phyloP scores from a whole-genome alignment of 2,329 filamentous ascomycete species.

The Teratosphaeria pseudoeucalypti region DNA sequence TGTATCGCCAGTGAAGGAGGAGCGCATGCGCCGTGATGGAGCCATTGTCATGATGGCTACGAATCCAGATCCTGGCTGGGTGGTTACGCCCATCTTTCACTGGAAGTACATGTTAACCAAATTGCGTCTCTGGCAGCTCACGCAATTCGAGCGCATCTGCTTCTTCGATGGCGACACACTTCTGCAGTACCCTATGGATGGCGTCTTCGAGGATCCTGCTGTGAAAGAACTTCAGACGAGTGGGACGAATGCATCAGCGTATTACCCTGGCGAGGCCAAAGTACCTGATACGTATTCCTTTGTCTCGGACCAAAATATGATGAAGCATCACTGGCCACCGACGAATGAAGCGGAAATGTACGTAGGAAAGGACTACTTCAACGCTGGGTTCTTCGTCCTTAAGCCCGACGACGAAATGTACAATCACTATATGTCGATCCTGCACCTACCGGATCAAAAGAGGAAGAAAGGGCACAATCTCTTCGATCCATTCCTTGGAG shows the following conservation, averaged over 20 bases:
- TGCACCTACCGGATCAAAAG: conserved; percentile 11
- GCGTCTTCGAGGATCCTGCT: conserved; percentile 28
- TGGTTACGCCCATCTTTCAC: conserved; percentile 9
- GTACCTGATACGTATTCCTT: conserved; percentile 32
- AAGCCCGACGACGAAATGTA: conserved; percentile 24
- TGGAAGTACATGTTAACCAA: conserved; percentile 29
- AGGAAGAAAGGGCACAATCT: conserved; percentile 9
- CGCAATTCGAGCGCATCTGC: conserved; percentile 25
- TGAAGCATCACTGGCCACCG: neutral
- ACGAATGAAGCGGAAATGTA: neutral
- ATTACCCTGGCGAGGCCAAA: conserved; percentile 24
- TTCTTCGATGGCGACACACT: conserved; percentile 26
- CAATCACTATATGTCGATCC: conserved; percentile 27
- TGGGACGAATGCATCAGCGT: conserved; percentile 10
- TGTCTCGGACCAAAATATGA: conserved; percentile 18
- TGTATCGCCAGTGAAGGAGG: conserved; percentile 24
- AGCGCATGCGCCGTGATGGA: conserved; percentile 27
- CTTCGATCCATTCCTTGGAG: conserved; percentile 25
- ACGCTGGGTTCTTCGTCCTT: conserved; percentile 31
- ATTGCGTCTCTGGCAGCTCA: conserved; percentile 26
- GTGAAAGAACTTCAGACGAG: conserved; percentile 22
- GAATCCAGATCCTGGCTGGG: conserved; percentile 17
- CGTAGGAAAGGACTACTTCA: conserved; percentile 19
- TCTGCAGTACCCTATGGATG: conserved; percentile 18
- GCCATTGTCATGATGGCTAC: conserved; percentile 26